phyloP scores from a whole-genome alignment of 2,329 filamentous ascomycete species.

The Fusarium succisae region DNA sequence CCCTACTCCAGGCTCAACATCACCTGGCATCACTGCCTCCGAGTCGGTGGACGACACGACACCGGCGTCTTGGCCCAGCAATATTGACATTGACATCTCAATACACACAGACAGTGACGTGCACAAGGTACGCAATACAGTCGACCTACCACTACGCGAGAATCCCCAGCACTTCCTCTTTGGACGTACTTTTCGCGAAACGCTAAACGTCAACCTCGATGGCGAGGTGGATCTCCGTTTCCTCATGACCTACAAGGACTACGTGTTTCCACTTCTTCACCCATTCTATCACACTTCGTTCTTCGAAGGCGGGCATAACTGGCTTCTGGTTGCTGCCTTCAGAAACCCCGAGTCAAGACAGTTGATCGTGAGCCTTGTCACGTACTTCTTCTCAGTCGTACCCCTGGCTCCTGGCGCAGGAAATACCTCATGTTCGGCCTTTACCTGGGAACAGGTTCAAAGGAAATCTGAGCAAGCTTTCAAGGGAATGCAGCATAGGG shows the following conservation, averaged over 20 bases:
- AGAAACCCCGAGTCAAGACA: conserved; percentile 61
- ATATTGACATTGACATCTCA: neutral
- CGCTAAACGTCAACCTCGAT: neutral
- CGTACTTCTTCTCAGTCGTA: conserved; percentile 15
- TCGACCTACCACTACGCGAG: neutral
- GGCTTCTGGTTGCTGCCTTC: conserved; percentile 61
- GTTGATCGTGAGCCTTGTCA: conserved; percentile 51
- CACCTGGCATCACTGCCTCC: neutral
- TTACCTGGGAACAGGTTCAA: conserved; percentile 3
- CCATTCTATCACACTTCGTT: conserved; percentile 63
- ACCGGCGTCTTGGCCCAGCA: neutral
- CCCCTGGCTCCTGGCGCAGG: neutral
- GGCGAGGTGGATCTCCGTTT: conserved; percentile 9
- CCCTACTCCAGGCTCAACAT: neutral
- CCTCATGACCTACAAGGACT: conserved; percentile 43
- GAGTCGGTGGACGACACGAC: neutral
- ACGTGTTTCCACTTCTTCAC: conserved; percentile 61
- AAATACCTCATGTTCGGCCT: neutral
- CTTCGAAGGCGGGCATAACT: conserved; percentile 59
- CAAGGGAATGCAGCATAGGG: neutral
- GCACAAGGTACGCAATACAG: neutral
- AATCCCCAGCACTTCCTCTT: neutral
- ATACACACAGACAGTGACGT: neutral
- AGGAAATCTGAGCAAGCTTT: neutral
- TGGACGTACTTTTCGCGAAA: neutral